Base-by-base conservation (phyloP, 164 flowering plant genomes). In the Houttuynia cordata region DNA sequence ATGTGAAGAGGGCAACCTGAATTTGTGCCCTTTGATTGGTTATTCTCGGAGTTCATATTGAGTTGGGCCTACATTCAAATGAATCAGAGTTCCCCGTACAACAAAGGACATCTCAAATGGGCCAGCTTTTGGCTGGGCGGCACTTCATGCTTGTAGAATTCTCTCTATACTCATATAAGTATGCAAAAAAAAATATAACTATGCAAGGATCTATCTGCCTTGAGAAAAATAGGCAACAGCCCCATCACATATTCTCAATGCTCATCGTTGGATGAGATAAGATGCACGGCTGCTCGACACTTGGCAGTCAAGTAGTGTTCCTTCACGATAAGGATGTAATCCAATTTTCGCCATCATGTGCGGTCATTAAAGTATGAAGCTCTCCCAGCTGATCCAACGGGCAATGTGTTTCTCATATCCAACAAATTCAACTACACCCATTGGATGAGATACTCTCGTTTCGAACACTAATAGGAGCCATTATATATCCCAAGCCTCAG, bases 291-390 rank as follows among this genome's bases (percentile, higher is more conserved):
- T 40, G 5, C 10, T 7, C 21, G 52, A 53, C 76, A 69, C 70
- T 59, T 66, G 73, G 37, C 73, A 60, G 42, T 15, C 50, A 54
- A 2, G 2, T 6, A 30, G 37, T 2, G 37, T 30, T 30, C 37
- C 37, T 39, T 60, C 39, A 57, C 58, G 76, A 69, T 73, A 66
- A 69, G 73, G 67, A 21, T 49, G 49, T 12, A 62, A 62, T 37
- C 56, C 37, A 37, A 50, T 15, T 40, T 42, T 8, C 23, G 39
- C 8, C 65, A 20, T 9, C 47, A 34, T 61, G 53, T 64, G 68
- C 57, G 64, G 70, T 21, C 56, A 62, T 37, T 24, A 57, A n/a
- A 25, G 8, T 45, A 55, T 17, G 59, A 53, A 53, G 62, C 49
- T n/a, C 65, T 37, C 21, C 64, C 49, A 25, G n/a, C 45, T 4